Conservation (phyloP, 192 early-diverging fungal species). For the Coemansia sp. region DNA sequence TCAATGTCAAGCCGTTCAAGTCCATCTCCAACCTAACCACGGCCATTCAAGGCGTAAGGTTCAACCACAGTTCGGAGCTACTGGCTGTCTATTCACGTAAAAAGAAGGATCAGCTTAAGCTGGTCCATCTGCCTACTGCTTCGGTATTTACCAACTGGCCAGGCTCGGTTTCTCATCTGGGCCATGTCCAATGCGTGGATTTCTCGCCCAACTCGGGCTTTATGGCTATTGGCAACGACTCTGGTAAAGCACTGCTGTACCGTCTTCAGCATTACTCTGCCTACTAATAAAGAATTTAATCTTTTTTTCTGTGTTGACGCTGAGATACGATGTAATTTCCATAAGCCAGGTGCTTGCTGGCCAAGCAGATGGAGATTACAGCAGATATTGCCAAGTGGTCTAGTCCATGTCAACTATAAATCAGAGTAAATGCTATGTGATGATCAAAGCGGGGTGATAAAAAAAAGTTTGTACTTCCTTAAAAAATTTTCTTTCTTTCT, state of each 20-base stretch:
- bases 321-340: neutral
- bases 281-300: conserved; percentile 23
- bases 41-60: conserved; percentile 63
- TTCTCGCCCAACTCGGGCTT: conserved; percentile 95
- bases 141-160: conserved; percentile 95
- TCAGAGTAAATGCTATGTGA: too few species aligned
- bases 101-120: conserved; percentile 74
- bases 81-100: conserved; percentile 70
- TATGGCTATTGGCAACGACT: conserved; percentile 86
- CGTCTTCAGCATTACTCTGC: conserved; percentile 62
- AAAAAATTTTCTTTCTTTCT: neutral
- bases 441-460: too few species aligned
- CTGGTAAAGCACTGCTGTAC: conserved; percentile 86
- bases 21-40: conserved; percentile 86
- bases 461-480: too few species aligned
- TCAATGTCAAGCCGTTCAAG: conserved; percentile 63
- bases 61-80: conserved; percentile 86
- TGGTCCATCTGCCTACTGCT: conserved; percentile 79
- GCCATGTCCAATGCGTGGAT: conserved; percentile 70
- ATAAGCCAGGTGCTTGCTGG: neutral
- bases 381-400: too few species aligned
- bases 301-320: too few species aligned
- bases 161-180: conserved; percentile 73
- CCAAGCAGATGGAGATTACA: too few species aligned
- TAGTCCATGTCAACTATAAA: too few species aligned